Percentiles rank a stretch among this genome's conserved stretches.
These are phyloP conservation scores for Boeremia exigua DNA, from an alignment of 2,329 filamentous ascomycete species.

Conservation along the genomic window DNA sequence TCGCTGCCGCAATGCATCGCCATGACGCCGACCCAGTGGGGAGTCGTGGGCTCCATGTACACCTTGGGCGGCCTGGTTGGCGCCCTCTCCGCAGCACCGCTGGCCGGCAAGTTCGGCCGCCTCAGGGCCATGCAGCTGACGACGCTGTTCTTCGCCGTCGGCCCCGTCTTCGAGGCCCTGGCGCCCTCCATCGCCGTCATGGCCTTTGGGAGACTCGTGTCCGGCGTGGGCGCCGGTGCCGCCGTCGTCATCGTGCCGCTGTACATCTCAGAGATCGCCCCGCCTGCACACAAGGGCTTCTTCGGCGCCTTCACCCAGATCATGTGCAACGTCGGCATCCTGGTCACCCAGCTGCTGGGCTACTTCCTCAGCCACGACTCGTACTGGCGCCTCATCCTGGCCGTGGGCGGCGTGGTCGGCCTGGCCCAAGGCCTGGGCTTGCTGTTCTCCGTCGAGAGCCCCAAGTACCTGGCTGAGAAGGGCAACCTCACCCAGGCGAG, in stretches of 20 bases:
- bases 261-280: slow-evolving; percentile 91
- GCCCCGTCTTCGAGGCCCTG: slow-evolving; percentile 76
- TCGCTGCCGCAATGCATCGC: slow-evolving; percentile 79
- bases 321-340: slow-evolving; percentile 89
- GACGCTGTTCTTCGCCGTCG: slow-evolving; percentile 75
- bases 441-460: slow-evolving; percentile 79
- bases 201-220: slow-evolving; percentile 75
- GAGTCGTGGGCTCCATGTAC: slow-evolving; percentile 87
- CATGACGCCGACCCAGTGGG: slow-evolving; percentile 83
- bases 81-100: slow-evolving; percentile 77
- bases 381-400: slow-evolving; percentile 85
- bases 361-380: slow-evolving; percentile 83
- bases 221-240: slow-evolving; percentile 84
- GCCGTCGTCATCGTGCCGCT: slow-evolving; percentile 92
- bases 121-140: slow-evolving; percentile 78
- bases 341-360: slow-evolving; percentile 81
- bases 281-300: slow-evolving; percentile 71
- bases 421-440: slow-evolving; percentile 71
- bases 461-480: slow-evolving; percentile 79
- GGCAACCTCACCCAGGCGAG: slow-evolving; percentile 67
- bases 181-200: slow-evolving; percentile 71
- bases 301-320: slow-evolving; percentile 88
- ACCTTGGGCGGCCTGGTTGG: slow-evolving; percentile 87
- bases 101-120: slow-evolving; percentile 79
- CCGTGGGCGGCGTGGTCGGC: slow-evolving; percentile 72